Evolutionary conservation across 768 basidiomycete species (phyloP), one percentile per base, ranked within the genome.

Genomic region (Boletus barrowsii): DNA sequence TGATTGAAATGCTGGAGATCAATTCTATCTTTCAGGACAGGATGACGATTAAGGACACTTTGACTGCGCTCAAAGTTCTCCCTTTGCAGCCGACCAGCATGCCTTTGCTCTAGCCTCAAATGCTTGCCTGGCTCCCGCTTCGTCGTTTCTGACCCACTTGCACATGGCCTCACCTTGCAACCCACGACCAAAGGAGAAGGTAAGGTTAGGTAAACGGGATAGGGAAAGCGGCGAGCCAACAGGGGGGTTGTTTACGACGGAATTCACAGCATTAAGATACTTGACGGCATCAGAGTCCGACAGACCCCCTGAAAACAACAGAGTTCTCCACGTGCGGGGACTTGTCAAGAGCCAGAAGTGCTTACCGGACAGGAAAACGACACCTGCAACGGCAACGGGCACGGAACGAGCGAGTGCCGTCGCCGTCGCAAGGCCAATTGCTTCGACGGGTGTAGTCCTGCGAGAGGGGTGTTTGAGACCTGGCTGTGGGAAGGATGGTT

Each of bases 401-500:
- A 81, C 69, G 15, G 76, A 69, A 35, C 78, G 76, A 26, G 76
- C 72, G 48, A 81, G 69, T 24, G 75, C 70, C 7, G 75, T 76
- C 15, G 75, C 74, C 5, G 76, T 79, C 4, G 79, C 79, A 18
- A 76, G 62, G 6, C 74, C 78, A 47, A 82, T 76, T 7, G 76
- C 71, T 26, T 75, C 71, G 15, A 75, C 58, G 17, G 74, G 73
- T 2, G 69, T 69, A 26, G 56, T 70, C 9, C 57, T 60, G 35
- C 76, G 72, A 17, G 73, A 74, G 2, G 72, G 68, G 48, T 76
- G 71, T 55, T 77, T 72, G 20, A 76, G 59, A 9, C 79, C 76
- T 15, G 79, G 76, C 58, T 81, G 79, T 29, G 79, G 72, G 68
- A 80, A 81, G 1, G 77, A 80, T 5, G 78, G 77, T 51, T 81